A percentile compares a stretch with the other conserved stretches of the same genome.
phyloP scores from a whole-genome alignment of 805 yeast genomes.

The Yarrowia osloensis region DNA sequence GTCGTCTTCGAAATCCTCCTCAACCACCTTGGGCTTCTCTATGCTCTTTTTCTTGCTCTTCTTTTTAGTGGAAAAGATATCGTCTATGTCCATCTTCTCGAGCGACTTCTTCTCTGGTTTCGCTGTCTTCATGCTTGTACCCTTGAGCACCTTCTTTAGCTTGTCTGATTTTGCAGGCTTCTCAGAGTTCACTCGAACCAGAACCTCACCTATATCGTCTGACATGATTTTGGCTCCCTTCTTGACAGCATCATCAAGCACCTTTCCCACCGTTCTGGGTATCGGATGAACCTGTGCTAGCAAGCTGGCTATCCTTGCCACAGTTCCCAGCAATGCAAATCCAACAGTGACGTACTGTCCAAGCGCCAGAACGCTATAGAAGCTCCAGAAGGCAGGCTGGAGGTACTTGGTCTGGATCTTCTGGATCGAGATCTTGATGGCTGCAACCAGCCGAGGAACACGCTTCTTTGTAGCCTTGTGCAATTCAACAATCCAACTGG shows the following conservation, averaged over 20 bases:
- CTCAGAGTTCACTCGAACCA: slow-evolving; percentile 32
- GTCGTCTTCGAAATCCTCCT: not conserved
- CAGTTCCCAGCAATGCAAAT: slow-evolving; percentile 60
- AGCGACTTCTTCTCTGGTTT: not conserved
- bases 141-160: not conserved
- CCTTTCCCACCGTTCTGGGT: slow-evolving; percentile 19
- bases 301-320: slow-evolving; percentile 49
- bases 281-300: slow-evolving; percentile 30
- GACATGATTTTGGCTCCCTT: not conserved
- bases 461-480: not conserved
- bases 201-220: slow-evolving; percentile 37
- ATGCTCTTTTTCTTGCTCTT: not conserved
- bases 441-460: slow-evolving; percentile 30
- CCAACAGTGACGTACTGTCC: slow-evolving; percentile 81
- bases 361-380: slow-evolving; percentile 65
- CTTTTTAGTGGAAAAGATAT: slow-evolving; percentile 7
- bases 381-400: slow-evolving; percentile 57
- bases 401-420: slow-evolving; percentile 41
- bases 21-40: not conserved
- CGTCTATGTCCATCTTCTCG: not conserved
- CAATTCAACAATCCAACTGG: not conserved
- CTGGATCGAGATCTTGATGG: slow-evolving; percentile 41
- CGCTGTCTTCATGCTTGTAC: not conserved
- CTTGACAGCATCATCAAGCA: not conserved
- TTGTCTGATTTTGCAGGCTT: not conserved